These are phyloP conservation scores for Neurospora sp. DNA, from an alignment of 495 filamentous ascomycete species.

Conservation along the genomic window DNA sequence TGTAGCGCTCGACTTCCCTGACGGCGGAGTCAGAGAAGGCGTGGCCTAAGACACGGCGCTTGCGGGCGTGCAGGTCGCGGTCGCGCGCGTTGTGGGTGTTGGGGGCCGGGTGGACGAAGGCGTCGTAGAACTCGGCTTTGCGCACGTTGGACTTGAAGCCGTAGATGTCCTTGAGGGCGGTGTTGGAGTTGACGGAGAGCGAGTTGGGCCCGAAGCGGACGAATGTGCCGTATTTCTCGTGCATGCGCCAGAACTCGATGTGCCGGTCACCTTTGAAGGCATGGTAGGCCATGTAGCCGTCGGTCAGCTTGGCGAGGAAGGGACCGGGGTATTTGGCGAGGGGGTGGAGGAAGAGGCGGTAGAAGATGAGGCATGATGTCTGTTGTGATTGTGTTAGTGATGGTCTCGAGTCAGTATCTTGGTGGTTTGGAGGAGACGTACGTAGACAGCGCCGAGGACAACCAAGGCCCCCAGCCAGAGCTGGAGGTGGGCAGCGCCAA, in stretches of 20 bases:
- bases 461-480: slow-evolving; percentile 20
- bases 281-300: slow-evolving; percentile 47
- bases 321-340: slow-evolving; percentile 59
- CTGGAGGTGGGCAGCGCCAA: slow-evolving; percentile 18
- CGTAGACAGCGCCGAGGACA: slow-evolving; percentile 12
- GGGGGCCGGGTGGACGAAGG: slow-evolving; percentile 48
- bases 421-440: too few relatives aligned
- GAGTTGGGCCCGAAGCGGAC: slow-evolving; percentile 54
- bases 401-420: too few relatives aligned
- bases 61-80: slow-evolving; percentile 49
- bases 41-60: slow-evolving; percentile 52
- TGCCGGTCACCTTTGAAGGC: slow-evolving; percentile 51
- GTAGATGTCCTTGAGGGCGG: slow-evolving; percentile 52
- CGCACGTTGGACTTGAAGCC: slow-evolving; percentile 49
- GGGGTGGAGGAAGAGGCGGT: slow-evolving; percentile 52
- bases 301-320: slow-evolving; percentile 45
- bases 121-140: slow-evolving; percentile 56
- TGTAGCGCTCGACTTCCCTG: slow-evolving; percentile 47
- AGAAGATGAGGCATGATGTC: slow-evolving; percentile 30
- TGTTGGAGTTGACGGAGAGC: slow-evolving; percentile 47
- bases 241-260: slow-evolving; percentile 45
- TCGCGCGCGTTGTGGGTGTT: slow-evolving; percentile 54
- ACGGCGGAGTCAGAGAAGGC: slow-evolving; percentile 51
- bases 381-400: slow-evolving; percentile 4
- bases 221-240: slow-evolving; percentile 48